Base-by-base conservation (phyloP, 2,329 filamentous ascomycete genomes). In the Pyrenochaeta sp. region DNA sequence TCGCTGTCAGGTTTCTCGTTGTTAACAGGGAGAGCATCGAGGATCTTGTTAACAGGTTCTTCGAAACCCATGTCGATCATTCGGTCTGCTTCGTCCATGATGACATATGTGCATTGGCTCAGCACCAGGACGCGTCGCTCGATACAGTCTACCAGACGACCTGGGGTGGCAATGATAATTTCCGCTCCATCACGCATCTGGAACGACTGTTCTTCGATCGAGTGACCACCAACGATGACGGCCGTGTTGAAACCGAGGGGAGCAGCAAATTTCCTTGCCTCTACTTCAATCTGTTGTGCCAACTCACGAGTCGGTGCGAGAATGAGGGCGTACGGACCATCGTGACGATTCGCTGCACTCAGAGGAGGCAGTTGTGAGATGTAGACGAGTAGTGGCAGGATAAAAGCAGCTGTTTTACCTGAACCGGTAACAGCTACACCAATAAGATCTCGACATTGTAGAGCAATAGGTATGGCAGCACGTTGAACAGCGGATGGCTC, bases 61-160 rank as follows among this genome's bases (percentile, higher is more conserved):
- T 99, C 95, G 74, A 99, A 99, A 40, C 95, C 95, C 56, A 98
- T 87, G 73, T 99, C 95, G 61, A 99, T 96, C 95, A 99, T 99
- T 49, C 94, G 90, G 78, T 99, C 95, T 32, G 95, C 95, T 84
- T 99, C 95, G 75, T 99, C 95, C 94, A 99, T 97, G 77, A 99
- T 97, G 51, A 98, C 86, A 78, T 98, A 98, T 79, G 93, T 97
- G 77, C 95, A 98, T 77, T 98, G 95, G n/a, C 88, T 88, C 42
- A 98, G 85, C 1, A 99, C 94, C 1, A 98, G 83, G 27, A 98
- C 87, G 30, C 94, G 89, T 15, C 95, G 86, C 76, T 99, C 95
- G 65, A 99, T 95, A 77, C 93, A 98, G 79, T 99, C 95, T 7
- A 98, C 91, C 0, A 99, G 85, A 83, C 95, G 93, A 79, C 95